A percentile compares a stretch with the other conserved stretches of the same genome.
Evolutionary conservation across 495 filamentous ascomycete species (phyloP).

Genomic region (Aspergillus indologenus): DNA sequence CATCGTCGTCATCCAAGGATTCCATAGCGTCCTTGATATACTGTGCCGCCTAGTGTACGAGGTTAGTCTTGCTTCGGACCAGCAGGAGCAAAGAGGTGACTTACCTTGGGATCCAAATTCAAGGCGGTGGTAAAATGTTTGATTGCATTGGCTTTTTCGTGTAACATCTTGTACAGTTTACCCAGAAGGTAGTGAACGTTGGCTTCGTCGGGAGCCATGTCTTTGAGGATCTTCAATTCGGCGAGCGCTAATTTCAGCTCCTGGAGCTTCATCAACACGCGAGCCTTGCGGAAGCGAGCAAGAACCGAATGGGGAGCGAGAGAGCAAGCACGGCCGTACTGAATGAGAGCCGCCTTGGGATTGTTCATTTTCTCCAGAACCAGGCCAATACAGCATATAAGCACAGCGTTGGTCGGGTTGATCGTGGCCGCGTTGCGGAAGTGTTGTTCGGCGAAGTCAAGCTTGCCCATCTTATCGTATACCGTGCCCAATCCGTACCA

Average conservation of each 20-base stretch:
- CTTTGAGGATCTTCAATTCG: constrained; percentile 80
- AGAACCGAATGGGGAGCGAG: constrained; percentile 78
- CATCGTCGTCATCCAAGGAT: constrained; percentile 78
- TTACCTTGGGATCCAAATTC: constrained; percentile 94
- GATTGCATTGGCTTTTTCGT: constrained; percentile 77
- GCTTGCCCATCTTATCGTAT: constrained; percentile 92
- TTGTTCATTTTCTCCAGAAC: constrained; percentile 86
- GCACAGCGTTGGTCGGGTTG: constrained; percentile 85
- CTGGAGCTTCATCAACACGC: constrained; percentile 74
- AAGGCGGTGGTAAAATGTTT: constrained; percentile 90
- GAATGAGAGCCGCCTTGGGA: constrained; percentile 67
- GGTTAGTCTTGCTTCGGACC: constrained; percentile 18
- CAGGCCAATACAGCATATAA: constrained; percentile 86
- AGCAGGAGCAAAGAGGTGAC: constrained; percentile 1
- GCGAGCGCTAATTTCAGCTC: constrained; percentile 65
- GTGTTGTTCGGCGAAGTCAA: constrained; percentile 83
- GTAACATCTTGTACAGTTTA: constrained; percentile 76
- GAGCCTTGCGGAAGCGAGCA: constrained; percentile 88
- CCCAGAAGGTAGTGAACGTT: constrained; percentile 93
- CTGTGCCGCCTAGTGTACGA: constrained; percentile 63
- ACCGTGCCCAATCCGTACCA: constrained; percentile 94
- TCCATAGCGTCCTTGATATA: constrained; percentile 94
- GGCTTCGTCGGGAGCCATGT: constrained; percentile 88
- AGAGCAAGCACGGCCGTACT: constrained; percentile 75
- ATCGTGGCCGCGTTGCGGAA: constrained; percentile 82